Percentiles rank a stretch among this genome's conserved stretches.
These are phyloP conservation scores for Dillenia turbinata DNA, from an alignment of 164 flowering plant genomes.

Conservation along the genomic window DNA sequence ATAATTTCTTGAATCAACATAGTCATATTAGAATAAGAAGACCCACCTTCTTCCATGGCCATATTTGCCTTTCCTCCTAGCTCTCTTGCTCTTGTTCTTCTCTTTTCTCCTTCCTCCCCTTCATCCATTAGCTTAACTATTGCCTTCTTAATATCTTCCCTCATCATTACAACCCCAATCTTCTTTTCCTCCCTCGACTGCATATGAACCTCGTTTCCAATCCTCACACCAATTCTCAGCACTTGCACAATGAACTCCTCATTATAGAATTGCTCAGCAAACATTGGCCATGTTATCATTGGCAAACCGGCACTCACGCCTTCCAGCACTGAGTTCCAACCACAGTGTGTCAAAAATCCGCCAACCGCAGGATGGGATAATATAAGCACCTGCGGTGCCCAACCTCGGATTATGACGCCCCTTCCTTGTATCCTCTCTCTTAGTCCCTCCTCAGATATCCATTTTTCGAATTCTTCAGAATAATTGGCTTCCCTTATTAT, in stretches of 20 bases:
- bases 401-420: conserved; percentile 28
- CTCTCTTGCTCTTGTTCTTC: conserved; percentile 31
- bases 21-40: conserved; percentile 29
- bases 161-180: conserved; percentile 21
- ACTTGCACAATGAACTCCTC: conserved; percentile 38
- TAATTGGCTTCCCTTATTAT: conserved; percentile 16
- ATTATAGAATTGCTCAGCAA: conserved; percentile 50
- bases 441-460: conserved; percentile 20
- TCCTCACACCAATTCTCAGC: conserved; percentile 25
- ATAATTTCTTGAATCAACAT: conserved; percentile 25
- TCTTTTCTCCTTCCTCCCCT: conserved; percentile 33
- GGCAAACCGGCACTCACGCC: conserved; percentile 38
- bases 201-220: conserved; percentile 16
- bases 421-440: conserved; percentile 22
- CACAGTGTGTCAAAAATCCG: conserved; percentile 50
- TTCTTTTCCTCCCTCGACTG: conserved; percentile 24
- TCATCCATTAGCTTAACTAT: conserved; percentile 29
- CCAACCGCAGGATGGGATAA: conserved; percentile 34
- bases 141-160: conserved; percentile 20
- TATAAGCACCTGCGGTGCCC: conserved; percentile 43
- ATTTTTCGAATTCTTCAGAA: conserved; percentile 14
- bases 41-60: conserved; percentile 40
- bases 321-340: conserved; percentile 53
- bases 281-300: conserved; percentile 46
- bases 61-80: conserved; percentile 24